A percentile compares a stretch with the other conserved stretches of the same genome.
phyloP scores from a whole-genome alignment of 2,329 filamentous ascomycete species.

The Aureobasidium zeae region DNA sequence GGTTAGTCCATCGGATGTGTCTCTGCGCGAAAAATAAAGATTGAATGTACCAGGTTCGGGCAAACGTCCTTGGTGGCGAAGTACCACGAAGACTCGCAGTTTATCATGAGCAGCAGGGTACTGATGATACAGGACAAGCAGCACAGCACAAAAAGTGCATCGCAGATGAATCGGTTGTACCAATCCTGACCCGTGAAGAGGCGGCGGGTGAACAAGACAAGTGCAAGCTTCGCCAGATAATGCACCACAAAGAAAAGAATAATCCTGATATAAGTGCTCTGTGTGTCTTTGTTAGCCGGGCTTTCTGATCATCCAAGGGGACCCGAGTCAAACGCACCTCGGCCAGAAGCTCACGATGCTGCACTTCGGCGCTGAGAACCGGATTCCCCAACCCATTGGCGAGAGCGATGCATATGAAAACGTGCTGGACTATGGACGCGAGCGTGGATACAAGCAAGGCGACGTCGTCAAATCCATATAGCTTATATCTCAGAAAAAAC shows the following conservation, averaged over 20 bases:
- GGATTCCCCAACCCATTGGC: not conserved
- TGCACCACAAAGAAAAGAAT: slow-evolving; percentile 11
- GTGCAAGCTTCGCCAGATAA: slow-evolving; percentile 15
- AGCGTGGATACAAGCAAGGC: slow-evolving; percentile 5
- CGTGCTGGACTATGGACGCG: slow-evolving; percentile 7
- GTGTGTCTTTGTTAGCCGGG: not conserved
- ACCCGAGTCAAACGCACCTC: not conserved
- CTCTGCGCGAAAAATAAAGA: not conserved
- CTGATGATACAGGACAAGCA: slow-evolving; percentile 2
- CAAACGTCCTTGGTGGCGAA: not conserved
- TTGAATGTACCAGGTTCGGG: slow-evolving; percentile 1
- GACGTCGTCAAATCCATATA: slow-evolving; percentile 11
- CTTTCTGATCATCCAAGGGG: not conserved
- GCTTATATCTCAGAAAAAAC: not conserved
- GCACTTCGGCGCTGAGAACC: not conserved
- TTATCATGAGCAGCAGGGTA: not conserved
- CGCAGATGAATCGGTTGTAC: slow-evolving; percentile 9
- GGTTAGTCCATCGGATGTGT: not conserved
- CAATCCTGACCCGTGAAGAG: slow-evolving; percentile 14
- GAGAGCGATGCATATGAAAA: not conserved
- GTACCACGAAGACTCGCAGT: slow-evolving; percentile 4
- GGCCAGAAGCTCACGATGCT: not conserved
- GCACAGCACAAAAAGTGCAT: not conserved
- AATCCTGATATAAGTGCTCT: slow-evolving; percentile 6
- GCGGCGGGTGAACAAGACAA: slow-evolving; percentile 15